phyloP scores from a whole-genome alignment of 345 rosid genomes.

The Arabis hirsuta region DNA sequence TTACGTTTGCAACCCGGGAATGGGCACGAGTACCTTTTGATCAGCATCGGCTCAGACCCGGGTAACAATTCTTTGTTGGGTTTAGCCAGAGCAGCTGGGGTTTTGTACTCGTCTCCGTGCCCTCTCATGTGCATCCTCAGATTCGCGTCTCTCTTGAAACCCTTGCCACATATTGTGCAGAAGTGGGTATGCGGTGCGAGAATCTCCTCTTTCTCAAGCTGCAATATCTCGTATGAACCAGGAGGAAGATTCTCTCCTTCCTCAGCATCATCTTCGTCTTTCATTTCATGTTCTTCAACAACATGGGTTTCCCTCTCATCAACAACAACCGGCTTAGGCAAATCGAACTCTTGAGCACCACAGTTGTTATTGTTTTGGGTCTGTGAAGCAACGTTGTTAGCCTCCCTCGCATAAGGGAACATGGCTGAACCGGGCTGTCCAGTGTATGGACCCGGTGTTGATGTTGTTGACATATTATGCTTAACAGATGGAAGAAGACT shows the following conservation, averaged over 20 bases:
- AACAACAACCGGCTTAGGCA: constrained; percentile 52
- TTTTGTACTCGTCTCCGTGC: constrained; percentile 96
- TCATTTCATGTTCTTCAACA: constrained; percentile 73
- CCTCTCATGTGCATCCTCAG: constrained; percentile 99
- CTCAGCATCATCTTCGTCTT: constrained; percentile 92
- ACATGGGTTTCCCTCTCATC: constrained; percentile 52
- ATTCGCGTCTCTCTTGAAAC: constrained; percentile 96
- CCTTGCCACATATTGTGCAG: constrained; percentile 96
- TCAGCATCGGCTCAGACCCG: constrained; percentile 62
- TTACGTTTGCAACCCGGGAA: constrained; percentile 92
- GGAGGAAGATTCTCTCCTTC: constrained; percentile 95
- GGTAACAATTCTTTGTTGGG: constrained; percentile 69
- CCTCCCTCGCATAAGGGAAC: constrained; percentile 49
- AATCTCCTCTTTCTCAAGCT: constrained; percentile 95
- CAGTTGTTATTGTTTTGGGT: constrained; percentile 43
- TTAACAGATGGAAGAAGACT: constrained; percentile 91
- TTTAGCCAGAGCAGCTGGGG: constrained; percentile 90
- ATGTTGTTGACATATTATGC: constrained; percentile 56
- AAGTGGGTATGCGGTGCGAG: constrained; percentile 98
- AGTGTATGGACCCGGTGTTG: constrained; percentile 46
- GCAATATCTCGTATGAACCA: constrained; percentile 90
- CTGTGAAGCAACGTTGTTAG: constrained; percentile 48
- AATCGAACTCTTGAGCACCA: constrained; percentile 48
- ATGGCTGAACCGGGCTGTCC: constrained; percentile 61
- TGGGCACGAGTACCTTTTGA: constrained; percentile 96